phyloP scores from a whole-genome alignment of 2,329 filamentous ascomycete species.

The Xylaria sp. region DNA sequence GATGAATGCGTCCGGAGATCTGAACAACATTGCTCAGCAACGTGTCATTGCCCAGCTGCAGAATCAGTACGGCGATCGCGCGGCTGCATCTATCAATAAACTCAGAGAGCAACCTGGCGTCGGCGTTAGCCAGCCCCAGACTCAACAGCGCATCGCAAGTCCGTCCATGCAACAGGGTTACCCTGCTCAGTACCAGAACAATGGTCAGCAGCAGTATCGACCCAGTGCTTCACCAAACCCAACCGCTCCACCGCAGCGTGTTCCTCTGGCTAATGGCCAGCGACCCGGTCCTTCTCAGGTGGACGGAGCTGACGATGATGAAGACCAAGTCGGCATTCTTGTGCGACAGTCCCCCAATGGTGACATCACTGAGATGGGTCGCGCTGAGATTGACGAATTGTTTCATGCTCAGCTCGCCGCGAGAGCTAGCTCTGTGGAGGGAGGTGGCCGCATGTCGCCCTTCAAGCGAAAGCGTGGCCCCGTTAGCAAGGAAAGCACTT shows the following conservation, averaged over 20 bases:
- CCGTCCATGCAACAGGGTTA: conserved; percentile 24
- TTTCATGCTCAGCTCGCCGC: conserved; percentile 64
- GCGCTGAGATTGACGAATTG: conserved; percentile 61
- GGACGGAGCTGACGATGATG: conserved; percentile 65
- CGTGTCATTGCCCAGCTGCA: conserved; percentile 54
- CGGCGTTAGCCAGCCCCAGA: conserved; percentile 23
- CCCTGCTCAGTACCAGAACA: conserved; percentile 25
- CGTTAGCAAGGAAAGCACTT: conserved; percentile 7
- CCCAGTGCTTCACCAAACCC: conserved; percentile 19
- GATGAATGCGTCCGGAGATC: conserved; percentile 6
- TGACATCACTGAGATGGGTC: conserved; percentile 50
- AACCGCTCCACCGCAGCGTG: conserved; percentile 30
- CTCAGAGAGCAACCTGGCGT: conserved; percentile 38
- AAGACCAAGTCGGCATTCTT: conserved; percentile 54
- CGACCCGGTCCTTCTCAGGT: conserved; percentile 54
- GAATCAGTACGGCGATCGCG: conserved; percentile 56
- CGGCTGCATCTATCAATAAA: conserved; percentile 61
- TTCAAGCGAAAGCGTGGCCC: conserved; percentile 46
- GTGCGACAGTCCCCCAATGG: conserved; percentile 52
- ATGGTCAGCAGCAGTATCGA: conserved; percentile 30
- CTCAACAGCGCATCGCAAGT: conserved; percentile 26
- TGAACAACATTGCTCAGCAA: conserved; percentile 21
- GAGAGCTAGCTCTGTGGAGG: conserved; percentile 64
- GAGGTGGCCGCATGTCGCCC: conserved; percentile 69
- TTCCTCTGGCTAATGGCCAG: conserved; percentile 38